Conservation (phyloP, 345 rosid genomes). For the Aurinia saxatilis region DNA sequence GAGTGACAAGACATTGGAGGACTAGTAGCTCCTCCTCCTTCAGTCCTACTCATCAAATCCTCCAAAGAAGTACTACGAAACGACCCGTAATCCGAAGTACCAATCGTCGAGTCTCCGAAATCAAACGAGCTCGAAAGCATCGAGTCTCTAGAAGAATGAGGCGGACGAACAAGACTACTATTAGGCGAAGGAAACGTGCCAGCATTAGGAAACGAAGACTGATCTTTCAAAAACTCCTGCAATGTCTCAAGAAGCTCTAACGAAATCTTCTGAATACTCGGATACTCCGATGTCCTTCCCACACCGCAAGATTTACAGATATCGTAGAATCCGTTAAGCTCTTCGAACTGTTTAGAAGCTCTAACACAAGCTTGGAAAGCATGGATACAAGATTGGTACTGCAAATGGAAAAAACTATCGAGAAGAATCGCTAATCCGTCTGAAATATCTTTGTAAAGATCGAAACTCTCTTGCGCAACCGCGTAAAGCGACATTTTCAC, state of each 20-base stretch:
- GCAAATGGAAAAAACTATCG: constrained; percentile 69
- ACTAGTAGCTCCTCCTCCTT: constrained; percentile 28
- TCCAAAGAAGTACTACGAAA: constrained; percentile 41
- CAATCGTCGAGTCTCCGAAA: constrained; percentile 15
- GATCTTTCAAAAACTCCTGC: constrained; percentile 74
- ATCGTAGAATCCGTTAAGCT: constrained; percentile 52
- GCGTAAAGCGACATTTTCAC: constrained; percentile 47
- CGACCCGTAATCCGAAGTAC: constrained; percentile 34
- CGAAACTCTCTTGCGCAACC: constrained; percentile 66
- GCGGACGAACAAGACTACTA: constrained; percentile 17
- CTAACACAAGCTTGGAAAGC: constrained; percentile 58
- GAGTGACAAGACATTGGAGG: constrained; percentile 29
- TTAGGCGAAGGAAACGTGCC: constrained; percentile 24
- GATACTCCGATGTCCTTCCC: constrained; percentile 75
- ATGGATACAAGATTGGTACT: constrained; percentile 46
- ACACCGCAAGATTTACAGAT: constrained; percentile 47
- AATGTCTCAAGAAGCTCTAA: constrained; percentile 66
- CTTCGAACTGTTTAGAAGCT: constrained; percentile 63
- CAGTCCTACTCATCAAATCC: constrained; percentile 44
- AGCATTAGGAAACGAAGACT: constrained; percentile 44
- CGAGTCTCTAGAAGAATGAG: background rate
- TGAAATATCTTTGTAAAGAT: constrained; percentile 61
- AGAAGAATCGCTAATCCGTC: constrained; percentile 54
- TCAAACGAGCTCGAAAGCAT: constrained; percentile 22
- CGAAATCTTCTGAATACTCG: constrained; percentile 64